Evolutionary conservation across 345 rosid species (phyloP).

Genomic region (Punica granatum): DNA sequence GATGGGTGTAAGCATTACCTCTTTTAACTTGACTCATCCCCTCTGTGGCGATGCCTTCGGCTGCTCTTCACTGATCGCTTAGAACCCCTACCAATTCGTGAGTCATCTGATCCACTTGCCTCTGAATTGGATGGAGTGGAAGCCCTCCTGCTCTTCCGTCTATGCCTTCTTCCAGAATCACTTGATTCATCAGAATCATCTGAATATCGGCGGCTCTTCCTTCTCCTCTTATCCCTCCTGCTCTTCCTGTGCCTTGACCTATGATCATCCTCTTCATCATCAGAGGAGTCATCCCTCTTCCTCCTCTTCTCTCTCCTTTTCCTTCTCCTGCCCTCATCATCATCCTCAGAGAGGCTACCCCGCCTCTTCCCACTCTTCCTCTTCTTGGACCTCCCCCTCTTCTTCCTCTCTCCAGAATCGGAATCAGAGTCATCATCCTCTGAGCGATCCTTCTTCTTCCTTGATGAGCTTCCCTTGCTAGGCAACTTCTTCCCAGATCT

Average conservation of each 20-base stretch:
- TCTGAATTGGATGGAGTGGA: constrained; percentile 43
- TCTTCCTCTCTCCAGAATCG: constrained; percentile 49
- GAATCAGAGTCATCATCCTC: constrained; percentile 45
- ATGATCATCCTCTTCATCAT: constrained; percentile 29
- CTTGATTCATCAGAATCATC: constrained; percentile 31
- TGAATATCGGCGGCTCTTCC: constrained; percentile 31
- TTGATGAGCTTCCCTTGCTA: constrained; percentile 25
- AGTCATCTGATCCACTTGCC: constrained; percentile 37
- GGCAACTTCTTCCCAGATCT: constrained; percentile 57
- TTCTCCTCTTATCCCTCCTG: constrained; percentile 39
- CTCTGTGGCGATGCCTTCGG: constrained; percentile 38
- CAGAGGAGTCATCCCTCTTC: constrained; percentile 38
- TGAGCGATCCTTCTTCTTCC: constrained; percentile 31
- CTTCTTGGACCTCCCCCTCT: constrained; percentile 76
- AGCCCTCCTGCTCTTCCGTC: constrained; percentile 48
- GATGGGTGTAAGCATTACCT: constrained; percentile 3
- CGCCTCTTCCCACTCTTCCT: constrained; percentile 53
- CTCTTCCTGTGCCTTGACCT: constrained; percentile 26
- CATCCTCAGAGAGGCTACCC: constrained; percentile 50
- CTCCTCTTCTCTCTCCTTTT: constrained; percentile 57
- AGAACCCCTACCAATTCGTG: constrained; percentile 51
- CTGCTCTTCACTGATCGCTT: constrained; percentile 50
- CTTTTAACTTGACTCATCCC: constrained; percentile 17
- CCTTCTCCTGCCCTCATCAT: constrained; percentile 42
- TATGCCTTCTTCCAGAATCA: constrained; percentile 29